A percentile compares a stretch with the other conserved stretches of the same genome.
Conservation (phyloP, 1,284 basidiomycete species). For the Neolentinus lepideus region DNA sequence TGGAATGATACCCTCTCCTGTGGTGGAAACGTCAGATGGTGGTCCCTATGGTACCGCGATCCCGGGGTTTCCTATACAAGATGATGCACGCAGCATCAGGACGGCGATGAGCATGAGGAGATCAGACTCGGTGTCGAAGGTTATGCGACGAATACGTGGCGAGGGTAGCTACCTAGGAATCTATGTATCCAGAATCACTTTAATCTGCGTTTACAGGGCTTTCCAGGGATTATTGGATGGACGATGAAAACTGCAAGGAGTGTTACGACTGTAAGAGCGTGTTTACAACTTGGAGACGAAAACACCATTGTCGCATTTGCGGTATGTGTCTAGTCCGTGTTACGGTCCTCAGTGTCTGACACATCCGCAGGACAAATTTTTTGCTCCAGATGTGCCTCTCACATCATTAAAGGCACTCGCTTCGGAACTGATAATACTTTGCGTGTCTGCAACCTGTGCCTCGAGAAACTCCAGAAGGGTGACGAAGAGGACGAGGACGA, state of each 20-base stretch:
- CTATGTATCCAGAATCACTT: conserved; percentile 5
- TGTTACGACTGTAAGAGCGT: conserved; percentile 91
- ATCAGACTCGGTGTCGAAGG: conserved; percentile 80
- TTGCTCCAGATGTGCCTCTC: conserved; percentile 93
- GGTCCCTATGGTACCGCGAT: conserved; percentile 62
- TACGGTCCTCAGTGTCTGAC: conserved; percentile 6
- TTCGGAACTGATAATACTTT: conserved; percentile 92
- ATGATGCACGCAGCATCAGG: conserved; percentile 74
- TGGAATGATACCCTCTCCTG: conserved; percentile 38
- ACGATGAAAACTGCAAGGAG: conserved; percentile 93
- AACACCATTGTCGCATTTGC: conserved; percentile 93
- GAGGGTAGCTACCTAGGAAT: conserved; percentile 44
- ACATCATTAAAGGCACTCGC: conserved; percentile 91
- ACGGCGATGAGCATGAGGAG: conserved; percentile 65
- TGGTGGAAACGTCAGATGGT: conserved; percentile 49
- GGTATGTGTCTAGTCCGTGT: conserved; percentile 38
- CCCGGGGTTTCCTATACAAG: conserved; percentile 78
- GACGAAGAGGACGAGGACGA: conserved; percentile 80
- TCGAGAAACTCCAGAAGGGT: conserved; percentile 83
- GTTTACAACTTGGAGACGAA: conserved; percentile 89
- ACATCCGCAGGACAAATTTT: conserved; percentile 72
- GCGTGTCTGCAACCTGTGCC: conserved; percentile 90
- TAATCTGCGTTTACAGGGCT: conserved; percentile 42
- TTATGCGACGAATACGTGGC: conserved; percentile 81
- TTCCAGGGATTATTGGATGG: conserved; percentile 94